Base-by-base conservation (phyloP, 257 asterid species). In the Solanum peruvianum region DNA sequence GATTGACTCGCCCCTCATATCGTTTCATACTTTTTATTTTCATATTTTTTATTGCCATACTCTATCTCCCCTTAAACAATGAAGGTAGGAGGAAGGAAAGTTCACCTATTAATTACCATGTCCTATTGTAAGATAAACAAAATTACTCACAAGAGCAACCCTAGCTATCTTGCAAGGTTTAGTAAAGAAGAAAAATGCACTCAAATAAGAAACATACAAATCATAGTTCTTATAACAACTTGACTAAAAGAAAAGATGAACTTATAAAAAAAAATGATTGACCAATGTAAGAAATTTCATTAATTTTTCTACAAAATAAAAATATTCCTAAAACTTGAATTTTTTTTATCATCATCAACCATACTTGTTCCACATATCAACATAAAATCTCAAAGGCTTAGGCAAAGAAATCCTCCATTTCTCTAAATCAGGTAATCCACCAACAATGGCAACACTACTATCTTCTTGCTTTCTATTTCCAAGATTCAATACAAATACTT, bases 371-470 rank as follows among this genome's bases (percentile, higher is more conserved):
- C 98, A 96, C 93, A 91, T 66, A 91, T 94, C 94, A 87, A 91
- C 96, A 49, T 95, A 95, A 71, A 90, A 91, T 86, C 84, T 94
- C 92, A 95, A 90, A 15, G 95, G 93, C 91, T 88, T 88, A 11
- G 87, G 93, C 88, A 96, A 75, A 88, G 82, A 86, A 87, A 87
- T 88, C 89, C 91, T 94, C 98, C 98, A 95, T 35, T 85, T 89
- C 83, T n/a, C 88, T 37, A 88, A 75, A 72, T 92, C 92, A 71
- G 98, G 98, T 64, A 94, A 87, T 23, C 67, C 88, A 20, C 99
- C 98, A 1, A 98, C 91, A 75, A 96, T 44, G 82, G 98, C 99
- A 67, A 96, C 88, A 1, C 96, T 81, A 85, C 98, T 95, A 62
- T 96, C 99, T 21, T 94, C 98, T 84, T 14, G 62, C 21, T 91